Evolutionary conservation across 225 moss, liverwort and hornwort species (phyloP).

Genomic region (Rhytidiadelphus loreus): DNA sequence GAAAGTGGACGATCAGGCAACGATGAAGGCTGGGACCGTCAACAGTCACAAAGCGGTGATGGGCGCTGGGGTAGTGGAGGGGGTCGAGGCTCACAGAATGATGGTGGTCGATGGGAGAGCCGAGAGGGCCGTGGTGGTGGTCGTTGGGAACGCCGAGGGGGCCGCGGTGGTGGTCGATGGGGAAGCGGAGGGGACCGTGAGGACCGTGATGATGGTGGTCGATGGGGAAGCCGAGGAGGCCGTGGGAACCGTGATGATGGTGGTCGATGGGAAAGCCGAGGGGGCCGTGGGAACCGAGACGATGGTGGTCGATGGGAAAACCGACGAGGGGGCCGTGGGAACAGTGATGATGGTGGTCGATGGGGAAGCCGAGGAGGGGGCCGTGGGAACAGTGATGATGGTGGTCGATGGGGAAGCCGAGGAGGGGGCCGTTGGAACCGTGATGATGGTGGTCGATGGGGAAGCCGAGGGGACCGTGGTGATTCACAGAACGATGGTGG

Average conservation of each 20-base stretch:
- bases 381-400: neutral
- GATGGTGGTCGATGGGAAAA: neutral
- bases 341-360: neutral
- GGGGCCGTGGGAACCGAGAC: neutral
- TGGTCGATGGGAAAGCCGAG: neutral
- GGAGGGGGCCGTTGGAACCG: neutral
- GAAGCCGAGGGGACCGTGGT: neutral
- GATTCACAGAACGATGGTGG: neutral
- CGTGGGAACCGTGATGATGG: neutral
- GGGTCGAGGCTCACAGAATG: neutral
- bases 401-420: neutral
- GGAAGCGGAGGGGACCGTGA: neutral
- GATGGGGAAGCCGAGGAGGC: neutral
- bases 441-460: neutral
- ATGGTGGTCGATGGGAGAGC: constrained; percentile 2
- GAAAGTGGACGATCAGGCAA: constrained; percentile 12
- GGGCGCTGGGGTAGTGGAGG: neutral
- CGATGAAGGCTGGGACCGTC: constrained; percentile 1
- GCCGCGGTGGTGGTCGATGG: neutral
- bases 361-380: neutral
- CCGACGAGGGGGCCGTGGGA: neutral
- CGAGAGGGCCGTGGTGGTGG: neutral
- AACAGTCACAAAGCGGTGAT: neutral
- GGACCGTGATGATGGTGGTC: neutral
- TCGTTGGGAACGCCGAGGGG: neutral